Evolutionary conservation across 148 eudicot genomes (phyloP), one percentile per base, ranked within the genome.

Genomic region (Chenopodium quinoa): DNA sequence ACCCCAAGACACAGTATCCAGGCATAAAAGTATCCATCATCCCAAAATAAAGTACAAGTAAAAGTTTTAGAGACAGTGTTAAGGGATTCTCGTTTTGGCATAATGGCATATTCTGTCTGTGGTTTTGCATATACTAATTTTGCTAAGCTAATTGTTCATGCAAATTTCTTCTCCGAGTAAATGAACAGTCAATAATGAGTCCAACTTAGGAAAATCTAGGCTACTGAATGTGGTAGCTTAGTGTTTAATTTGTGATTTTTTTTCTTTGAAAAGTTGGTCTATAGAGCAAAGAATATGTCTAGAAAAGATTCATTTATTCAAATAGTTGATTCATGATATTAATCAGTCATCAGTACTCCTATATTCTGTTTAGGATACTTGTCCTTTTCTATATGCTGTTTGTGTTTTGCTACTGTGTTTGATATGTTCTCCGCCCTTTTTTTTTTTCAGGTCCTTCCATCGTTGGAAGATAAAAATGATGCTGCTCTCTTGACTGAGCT

Each of bases 401-500:
- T 72, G 76, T 69, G 10, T 29, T 48, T 54, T 50, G 20, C 10
- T 34, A 34, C 40, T 34, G 40, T 34, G 44, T 40, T 40, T 40
- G 44, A 40, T 40, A 34, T n/a, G 20, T 22, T 44, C n/a, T 11
- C 6, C 0, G 14, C 44, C 58, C 47, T 1, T 0, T 77, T 29
- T 27, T 27, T 27, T n/a, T 63, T 25, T 72, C 48, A 87, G 89
- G 85, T 87, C 14, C 56, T 84, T 32, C 87, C 87, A 20, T 78
- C 77, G 37, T 70, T 87, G 68, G 84, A 80, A 71, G 75, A 80
- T 54, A 87, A 85, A 74, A 65, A 46, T 68, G 87, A 60, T 69
- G 82, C 60, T 76, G 32, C 4, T 25, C 25, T 87, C 79, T 78
- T 87, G 84, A 80, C 72, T 63, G 89, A 85, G 78, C 75, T 87